phyloP scores from a whole-genome alignment of 1,284 basidiomycete species.

The Singerocomus inundabilis region DNA sequence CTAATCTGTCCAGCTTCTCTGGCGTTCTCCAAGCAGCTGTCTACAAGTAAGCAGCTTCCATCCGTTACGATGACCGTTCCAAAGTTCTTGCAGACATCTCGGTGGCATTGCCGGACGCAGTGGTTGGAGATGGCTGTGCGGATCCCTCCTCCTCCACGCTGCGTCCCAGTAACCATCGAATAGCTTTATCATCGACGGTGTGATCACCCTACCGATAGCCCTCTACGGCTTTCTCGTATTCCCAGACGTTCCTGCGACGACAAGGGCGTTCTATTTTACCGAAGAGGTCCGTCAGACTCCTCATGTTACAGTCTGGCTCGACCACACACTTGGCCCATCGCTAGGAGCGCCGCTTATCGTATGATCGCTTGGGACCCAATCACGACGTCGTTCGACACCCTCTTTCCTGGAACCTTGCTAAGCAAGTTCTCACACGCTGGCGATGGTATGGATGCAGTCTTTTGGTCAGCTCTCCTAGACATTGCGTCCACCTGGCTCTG shows the following conservation, averaged over 20 bases:
- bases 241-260: slow-evolving; percentile 67
- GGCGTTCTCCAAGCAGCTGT: slow-evolving; percentile 69
- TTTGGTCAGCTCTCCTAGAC: slow-evolving; percentile 40
- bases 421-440: slow-evolving; percentile 61
- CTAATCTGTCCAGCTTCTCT: slow-evolving; percentile 52
- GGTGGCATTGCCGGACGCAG: slow-evolving; percentile 57
- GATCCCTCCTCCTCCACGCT: neutral
- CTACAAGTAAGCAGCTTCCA: slow-evolving; percentile 42
- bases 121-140: slow-evolving; percentile 73
- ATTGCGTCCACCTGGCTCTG: neutral
- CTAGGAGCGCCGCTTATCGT: slow-evolving; percentile 57
- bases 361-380: slow-evolving; percentile 41
- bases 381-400: slow-evolving; percentile 41
- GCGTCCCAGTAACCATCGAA: neutral
- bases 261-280: slow-evolving; percentile 63
- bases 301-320: neutral
- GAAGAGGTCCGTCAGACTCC: slow-evolving; percentile 42
- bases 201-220: slow-evolving; percentile 71
- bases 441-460: slow-evolving; percentile 68
- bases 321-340: neutral
- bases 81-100: slow-evolving; percentile 42
- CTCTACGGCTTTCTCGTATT: slow-evolving; percentile 73
- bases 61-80: neutral
- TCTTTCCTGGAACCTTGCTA: slow-evolving; percentile 49
- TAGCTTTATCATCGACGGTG: slow-evolving; percentile 71